phyloP scores from a whole-genome alignment of 2,329 filamentous ascomycete species.

The Stagonosporopsis cucurbitacearum region DNA sequence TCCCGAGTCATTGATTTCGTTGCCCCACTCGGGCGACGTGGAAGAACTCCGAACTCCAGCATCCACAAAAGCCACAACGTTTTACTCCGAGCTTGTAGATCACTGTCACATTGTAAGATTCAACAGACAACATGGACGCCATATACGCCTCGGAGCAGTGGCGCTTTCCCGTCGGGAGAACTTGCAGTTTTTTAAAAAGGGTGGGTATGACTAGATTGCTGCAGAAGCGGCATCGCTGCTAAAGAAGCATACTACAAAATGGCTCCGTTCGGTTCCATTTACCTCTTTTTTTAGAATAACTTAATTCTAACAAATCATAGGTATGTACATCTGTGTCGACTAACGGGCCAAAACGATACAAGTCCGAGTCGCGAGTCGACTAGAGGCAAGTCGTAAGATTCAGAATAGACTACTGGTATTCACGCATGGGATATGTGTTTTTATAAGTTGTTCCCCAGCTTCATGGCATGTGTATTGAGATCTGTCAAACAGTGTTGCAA shows the following conservation, averaged over 20 bases:
- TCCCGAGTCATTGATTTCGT: constrained; percentile 7
- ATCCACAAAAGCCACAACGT: background rate
- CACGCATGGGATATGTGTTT: no score
- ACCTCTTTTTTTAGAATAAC: background rate
- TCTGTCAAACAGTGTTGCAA: no score
- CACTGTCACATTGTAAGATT: background rate
- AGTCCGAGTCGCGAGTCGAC: no score
- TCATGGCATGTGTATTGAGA: no score
- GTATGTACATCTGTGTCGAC: no score
- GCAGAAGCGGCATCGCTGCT: background rate
- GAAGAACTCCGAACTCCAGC: constrained; percentile 16
- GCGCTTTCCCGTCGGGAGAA: background rate
- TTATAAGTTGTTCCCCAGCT: no score
- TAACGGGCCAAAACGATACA: no score
- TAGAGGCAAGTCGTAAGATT: no score
- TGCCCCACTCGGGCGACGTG: constrained; percentile 7
- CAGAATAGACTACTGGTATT: no score
- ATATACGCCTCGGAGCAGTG: background rate
- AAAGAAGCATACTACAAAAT: background rate
- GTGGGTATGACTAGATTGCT: background rate
- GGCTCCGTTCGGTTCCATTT: background rate
- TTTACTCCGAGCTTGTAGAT: constrained; percentile 12
- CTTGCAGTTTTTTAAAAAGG: background rate
- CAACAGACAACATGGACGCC: background rate
- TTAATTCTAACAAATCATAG: no score